Percentiles rank a stretch among this genome's conserved stretches.
Evolutionary conservation across 2,329 filamentous ascomycete genomes (phyloP).

Genomic region (Neonectria neomacrospora): DNA sequence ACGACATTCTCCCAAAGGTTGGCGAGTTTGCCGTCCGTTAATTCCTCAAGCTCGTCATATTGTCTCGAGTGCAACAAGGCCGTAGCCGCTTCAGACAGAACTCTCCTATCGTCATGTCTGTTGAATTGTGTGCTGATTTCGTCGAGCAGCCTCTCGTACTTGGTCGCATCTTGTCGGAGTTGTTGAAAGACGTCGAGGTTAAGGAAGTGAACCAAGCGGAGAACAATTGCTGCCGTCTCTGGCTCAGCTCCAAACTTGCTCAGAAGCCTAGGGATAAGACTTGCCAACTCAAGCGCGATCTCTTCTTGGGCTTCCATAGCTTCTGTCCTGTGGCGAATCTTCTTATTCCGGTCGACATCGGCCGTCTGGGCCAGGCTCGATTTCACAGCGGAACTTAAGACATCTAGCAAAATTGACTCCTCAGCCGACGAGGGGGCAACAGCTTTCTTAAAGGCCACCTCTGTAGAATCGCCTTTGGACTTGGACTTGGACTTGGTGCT

Average conservation of each 20-base stretch:
- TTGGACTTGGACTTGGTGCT: constrained; percentile 63
- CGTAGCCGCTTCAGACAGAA: constrained; percentile 84
- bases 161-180: constrained; percentile 84
- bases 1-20: constrained; percentile 87
- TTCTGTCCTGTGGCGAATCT: constrained; percentile 69
- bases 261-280: constrained; percentile 83
- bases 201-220: constrained; percentile 86
- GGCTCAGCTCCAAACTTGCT: constrained; percentile 95
- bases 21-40: constrained; percentile 82
- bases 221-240: constrained; percentile 84
- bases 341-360: constrained; percentile 72
- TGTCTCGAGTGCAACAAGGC: constrained; percentile 86
- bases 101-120: constrained; percentile 87
- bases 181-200: constrained; percentile 90
- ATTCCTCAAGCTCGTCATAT: constrained; percentile 88
- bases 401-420: constrained; percentile 86
- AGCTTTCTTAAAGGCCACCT: constrained; percentile 74
- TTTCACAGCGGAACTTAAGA: constrained; percentile 85
- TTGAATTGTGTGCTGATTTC: constrained; percentile 95
- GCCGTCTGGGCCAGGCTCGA: constrained; percentile 73
- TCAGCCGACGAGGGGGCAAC: constrained; percentile 80
- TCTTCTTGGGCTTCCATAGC: constrained; percentile 79
- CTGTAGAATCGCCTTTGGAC: constrained; percentile 63
- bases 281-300: constrained; percentile 80
- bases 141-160: constrained; percentile 83